Conservation (phyloP, 2,329 filamentous ascomycete species). For the Hypoxylon sp. region DNA sequence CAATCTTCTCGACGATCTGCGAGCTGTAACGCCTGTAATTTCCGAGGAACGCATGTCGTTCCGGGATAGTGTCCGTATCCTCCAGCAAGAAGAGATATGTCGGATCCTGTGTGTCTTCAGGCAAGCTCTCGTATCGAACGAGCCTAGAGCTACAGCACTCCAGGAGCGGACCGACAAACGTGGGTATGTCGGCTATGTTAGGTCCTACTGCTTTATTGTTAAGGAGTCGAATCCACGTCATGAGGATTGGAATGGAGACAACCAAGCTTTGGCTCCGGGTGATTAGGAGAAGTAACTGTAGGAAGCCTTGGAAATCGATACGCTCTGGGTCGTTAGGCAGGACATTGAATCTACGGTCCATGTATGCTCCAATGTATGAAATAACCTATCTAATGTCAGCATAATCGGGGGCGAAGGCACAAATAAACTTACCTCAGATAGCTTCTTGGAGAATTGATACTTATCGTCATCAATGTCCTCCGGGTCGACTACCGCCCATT, state of each 20-base stretch:
- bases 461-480: constrained; percentile 89
- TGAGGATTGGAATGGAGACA: constrained; percentile 90
- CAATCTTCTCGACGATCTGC: constrained; percentile 86
- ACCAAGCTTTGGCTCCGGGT: constrained; percentile 87
- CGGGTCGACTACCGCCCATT: constrained; percentile 81
- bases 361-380: constrained; percentile 82
- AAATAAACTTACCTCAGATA: constrained; percentile 76
- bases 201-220: constrained; percentile 73
- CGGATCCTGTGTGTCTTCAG: constrained; percentile 81
- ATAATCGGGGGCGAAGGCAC: too few relatives aligned
- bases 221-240: constrained; percentile 87
- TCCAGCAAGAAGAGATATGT: constrained; percentile 86
- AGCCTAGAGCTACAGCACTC: constrained; percentile 85
- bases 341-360: constrained; percentile 77
- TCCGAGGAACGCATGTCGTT: constrained; percentile 92
- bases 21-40: constrained; percentile 94
- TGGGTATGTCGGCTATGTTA: constrained; percentile 66
- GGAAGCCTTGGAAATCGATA: constrained; percentile 74
- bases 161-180: constrained; percentile 76
- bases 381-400: too few relatives aligned
- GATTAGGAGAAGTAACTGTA: constrained; percentile 81
- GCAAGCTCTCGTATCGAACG: constrained; percentile 86
- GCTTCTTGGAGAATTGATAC: constrained; percentile 91
- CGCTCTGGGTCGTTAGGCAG: constrained; percentile 65
- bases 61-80: constrained; percentile 93